Conservation (phyloP, 352 stramenopile species). For the Pilasporangium apinafurcum region DNA sequence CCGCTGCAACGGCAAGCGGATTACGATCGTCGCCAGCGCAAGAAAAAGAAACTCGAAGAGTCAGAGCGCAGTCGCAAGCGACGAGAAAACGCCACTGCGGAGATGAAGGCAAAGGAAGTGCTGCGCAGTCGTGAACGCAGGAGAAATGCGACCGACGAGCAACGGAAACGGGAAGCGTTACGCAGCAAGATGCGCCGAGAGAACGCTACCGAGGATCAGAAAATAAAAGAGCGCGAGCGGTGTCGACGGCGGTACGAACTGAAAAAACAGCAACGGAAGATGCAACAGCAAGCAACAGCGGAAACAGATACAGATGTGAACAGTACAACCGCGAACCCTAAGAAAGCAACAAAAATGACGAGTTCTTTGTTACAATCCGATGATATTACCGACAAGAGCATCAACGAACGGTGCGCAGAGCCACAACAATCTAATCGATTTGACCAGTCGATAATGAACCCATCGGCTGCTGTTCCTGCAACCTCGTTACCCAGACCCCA, state of each 20-base stretch:
- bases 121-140: conserved; percentile 53
- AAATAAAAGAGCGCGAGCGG: conserved; percentile 50
- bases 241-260: conserved; percentile 58
- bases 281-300: too few relatives aligned
- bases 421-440: too few relatives aligned
- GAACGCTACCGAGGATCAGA: conserved; percentile 59
- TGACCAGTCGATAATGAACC: too few relatives aligned
- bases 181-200: conserved; percentile 44
- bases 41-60: conserved; percentile 45
- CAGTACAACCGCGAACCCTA: neutral
- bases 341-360: conserved; percentile 1
- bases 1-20: conserved; percentile 59
- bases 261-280: conserved; percentile 34
- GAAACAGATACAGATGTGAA: neutral
- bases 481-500: too few relatives aligned
- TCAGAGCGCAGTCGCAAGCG: conserved; percentile 37
- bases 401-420: too few relatives aligned
- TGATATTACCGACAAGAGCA: neutral
- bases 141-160: conserved; percentile 56
- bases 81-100: conserved; percentile 34
- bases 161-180: conserved; percentile 53
- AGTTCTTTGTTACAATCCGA: conserved; percentile 1
- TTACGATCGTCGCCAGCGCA: conserved; percentile 51
- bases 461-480: too few relatives aligned
- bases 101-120: conserved; percentile 40